phyloP scores from a whole-genome alignment of 2,329 filamentous ascomycete genomes.

The Malbranchea zuffiana region DNA sequence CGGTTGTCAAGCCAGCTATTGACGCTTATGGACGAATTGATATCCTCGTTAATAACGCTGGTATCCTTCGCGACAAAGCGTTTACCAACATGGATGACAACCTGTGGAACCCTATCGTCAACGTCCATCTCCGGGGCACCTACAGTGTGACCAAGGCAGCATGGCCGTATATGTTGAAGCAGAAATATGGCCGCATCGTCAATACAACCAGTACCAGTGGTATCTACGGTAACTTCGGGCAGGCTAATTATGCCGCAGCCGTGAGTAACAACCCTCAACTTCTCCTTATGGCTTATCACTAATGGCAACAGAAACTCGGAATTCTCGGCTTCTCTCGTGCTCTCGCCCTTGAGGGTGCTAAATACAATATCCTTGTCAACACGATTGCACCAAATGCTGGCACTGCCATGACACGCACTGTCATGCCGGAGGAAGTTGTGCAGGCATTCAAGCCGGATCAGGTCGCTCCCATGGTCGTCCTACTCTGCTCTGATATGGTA shows the following conservation, averaged over 20 bases:
- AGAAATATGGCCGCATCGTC: constrained; percentile 93
- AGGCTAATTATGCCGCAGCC: constrained; percentile 91
- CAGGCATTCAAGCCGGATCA: constrained; percentile 99
- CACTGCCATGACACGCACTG: constrained; percentile 84
- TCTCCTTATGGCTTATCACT: constrained; percentile 20
- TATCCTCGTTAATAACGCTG: constrained; percentile 94
- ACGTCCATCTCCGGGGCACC: constrained; percentile 85
- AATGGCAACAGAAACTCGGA: constrained; percentile 57
- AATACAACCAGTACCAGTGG: constrained; percentile 96
- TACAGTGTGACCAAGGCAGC: constrained; percentile 96
- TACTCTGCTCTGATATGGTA: constrained; percentile 76
- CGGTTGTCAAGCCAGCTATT: constrained; percentile 83
- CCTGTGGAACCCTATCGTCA: constrained; percentile 83
- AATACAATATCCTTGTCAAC: constrained; percentile 98
- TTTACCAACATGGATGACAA: constrained; percentile 96
- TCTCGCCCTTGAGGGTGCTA: constrained; percentile 81
- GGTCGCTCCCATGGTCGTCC: constrained; percentile 82
- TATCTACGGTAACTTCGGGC: constrained; percentile 98
- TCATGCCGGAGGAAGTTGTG: constrained; percentile 94
- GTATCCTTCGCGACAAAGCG: constrained; percentile 94
- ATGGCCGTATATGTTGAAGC: constrained; percentile 95
- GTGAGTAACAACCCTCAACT: constrained; percentile 41
- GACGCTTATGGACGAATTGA: constrained; percentile 89
- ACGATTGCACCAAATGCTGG: constrained; percentile 96
- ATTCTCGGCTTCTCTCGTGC: constrained; percentile 93